phyloP scores from a whole-genome alignment of 2,329 filamentous ascomycete species.

The Rhynchosporium graminicola region DNA sequence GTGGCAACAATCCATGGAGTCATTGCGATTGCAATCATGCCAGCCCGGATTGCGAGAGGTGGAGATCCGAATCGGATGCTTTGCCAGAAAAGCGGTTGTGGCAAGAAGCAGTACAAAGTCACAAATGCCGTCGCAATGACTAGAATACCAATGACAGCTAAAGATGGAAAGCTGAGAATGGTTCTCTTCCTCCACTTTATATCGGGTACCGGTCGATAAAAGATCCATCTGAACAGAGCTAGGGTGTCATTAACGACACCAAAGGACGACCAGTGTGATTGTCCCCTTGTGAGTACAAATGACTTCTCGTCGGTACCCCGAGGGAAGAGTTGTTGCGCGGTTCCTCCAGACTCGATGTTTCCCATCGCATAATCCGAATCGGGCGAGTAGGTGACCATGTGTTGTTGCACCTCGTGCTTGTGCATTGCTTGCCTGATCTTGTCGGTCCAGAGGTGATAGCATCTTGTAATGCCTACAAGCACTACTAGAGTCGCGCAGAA shows the following conservation, averaged over 20 bases:
- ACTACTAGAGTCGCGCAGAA: slow-evolving; percentile 75
- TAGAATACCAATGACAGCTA: slow-evolving; percentile 70
- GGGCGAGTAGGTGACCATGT: slow-evolving; percentile 57
- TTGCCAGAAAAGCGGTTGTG: slow-evolving; percentile 85
- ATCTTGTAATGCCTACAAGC: slow-evolving; percentile 66
- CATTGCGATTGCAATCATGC: slow-evolving; percentile 90
- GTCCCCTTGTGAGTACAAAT: slow-evolving; percentile 54
- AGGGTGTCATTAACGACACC: slow-evolving; percentile 74
- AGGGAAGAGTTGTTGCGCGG: slow-evolving; percentile 71
- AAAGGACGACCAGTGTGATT: slow-evolving; percentile 76
- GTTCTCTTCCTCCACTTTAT: slow-evolving; percentile 63
- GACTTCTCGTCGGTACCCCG: slow-evolving; percentile 56
- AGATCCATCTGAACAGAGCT: slow-evolving; percentile 83
- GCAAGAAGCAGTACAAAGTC: slow-evolving; percentile 79
- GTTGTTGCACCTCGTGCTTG: slow-evolving; percentile 75
- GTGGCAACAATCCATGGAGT: slow-evolving; percentile 90
- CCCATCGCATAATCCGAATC: slow-evolving; percentile 62
- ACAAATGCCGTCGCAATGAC: slow-evolving; percentile 70
- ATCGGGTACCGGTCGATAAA: slow-evolving; percentile 83
- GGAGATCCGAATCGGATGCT: slow-evolving; percentile 87
- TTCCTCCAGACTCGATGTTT: slow-evolving; percentile 54
- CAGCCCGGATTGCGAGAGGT: slow-evolving; percentile 80
- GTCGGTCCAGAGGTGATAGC: slow-evolving; percentile 91
- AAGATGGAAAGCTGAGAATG: slow-evolving; percentile 76
- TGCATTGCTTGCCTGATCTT: slow-evolving; percentile 88